Base-by-base conservation (phyloP, 2,329 filamentous ascomycete species). In the Geosmithia morbida region DNA sequence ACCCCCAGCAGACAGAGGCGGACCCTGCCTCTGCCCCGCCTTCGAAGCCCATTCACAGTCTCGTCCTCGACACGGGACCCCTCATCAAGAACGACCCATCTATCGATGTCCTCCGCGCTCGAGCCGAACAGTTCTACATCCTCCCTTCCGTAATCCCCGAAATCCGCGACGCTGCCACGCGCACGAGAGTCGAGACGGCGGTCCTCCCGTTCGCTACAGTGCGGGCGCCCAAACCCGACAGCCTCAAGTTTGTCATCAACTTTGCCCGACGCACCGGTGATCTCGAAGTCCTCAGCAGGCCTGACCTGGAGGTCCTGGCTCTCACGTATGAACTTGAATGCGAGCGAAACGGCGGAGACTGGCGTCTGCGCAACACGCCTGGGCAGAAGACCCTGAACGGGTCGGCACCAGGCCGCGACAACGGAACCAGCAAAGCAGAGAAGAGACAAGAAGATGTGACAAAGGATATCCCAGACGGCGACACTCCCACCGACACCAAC, bases 281-380 rank as follows among this genome's bases (percentile, higher is more conserved):
- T 62, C 73, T 89, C 51, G 78, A 84, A 11, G 90, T 96, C 1
- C 69, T 98, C 49, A 96, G 89, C 66, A 80, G 76, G 59, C 85
- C 88, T 1, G 92, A 98, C 79, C 70, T 97, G 51, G 85, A 94
- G 55, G 75, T 98, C 41, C 70, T 97, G 58, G 92, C 90, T 8
- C 69, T 98, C 48, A 85, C 87, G 1, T 97, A 97, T 62, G 92
- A 98, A 61, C 62, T 97, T n/a, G 90, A 97, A 57, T 85, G 86
- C 57, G 89, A 97, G 68, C 72, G 82, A 49, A 94, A 94, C 60
- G 79, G 81, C n/a, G 89, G 89, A 2, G 82, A 94, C 60, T 94
- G 87, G 84, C 77, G 89, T 50, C 59, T 96, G 62, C 74, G 89
- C 51, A 85, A 76, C 49, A 74, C 77, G 2, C 90, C 90, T 0